Percentiles rank a stretch among this genome's conserved stretches.
Evolutionary conservation across 768 basidiomycete genomes (phyloP).

Genomic region (Strobilomyces dryophilus): DNA sequence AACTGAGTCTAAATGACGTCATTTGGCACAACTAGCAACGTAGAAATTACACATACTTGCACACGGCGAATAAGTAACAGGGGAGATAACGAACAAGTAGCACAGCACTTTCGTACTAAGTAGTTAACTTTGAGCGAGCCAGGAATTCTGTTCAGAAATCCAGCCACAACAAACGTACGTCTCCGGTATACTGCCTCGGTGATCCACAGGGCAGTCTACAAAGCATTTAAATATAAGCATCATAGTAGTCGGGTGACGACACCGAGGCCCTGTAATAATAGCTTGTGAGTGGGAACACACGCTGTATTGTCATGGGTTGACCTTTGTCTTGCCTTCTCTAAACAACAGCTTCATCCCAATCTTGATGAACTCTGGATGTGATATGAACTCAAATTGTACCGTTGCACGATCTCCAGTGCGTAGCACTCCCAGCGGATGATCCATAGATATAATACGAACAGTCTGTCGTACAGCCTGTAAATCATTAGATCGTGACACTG

Average conservation of each 20-base stretch:
- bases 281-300: constrained; percentile 6
- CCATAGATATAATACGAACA: constrained; percentile 85
- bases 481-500: not conserved
- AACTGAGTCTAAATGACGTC: constrained; percentile 18
- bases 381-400: constrained; percentile 93
- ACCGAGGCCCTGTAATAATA: constrained; percentile 56
- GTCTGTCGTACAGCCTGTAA: constrained; percentile 86
- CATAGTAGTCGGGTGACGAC: constrained; percentile 67
- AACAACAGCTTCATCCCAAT: constrained; percentile 92
- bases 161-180: too few species aligned
- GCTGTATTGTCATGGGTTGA: constrained; percentile 19
- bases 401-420: constrained; percentile 94
- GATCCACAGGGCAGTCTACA: too few species aligned
- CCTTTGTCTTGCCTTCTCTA: constrained; percentile 95
- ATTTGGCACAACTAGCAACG: not conserved
- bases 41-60: too few species aligned
- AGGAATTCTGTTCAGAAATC: too few species aligned
- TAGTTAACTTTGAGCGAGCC: too few species aligned
- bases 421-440: constrained; percentile 83
- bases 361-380: constrained; percentile 88
- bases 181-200: too few species aligned
- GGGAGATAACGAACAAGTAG: too few species aligned
- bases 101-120: too few species aligned
- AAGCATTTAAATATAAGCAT: constrained; percentile 10
- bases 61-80: too few species aligned